phyloP scores from a whole-genome alignment of 352 stramenopile genomes.

The Blastocystis sp. region DNA sequence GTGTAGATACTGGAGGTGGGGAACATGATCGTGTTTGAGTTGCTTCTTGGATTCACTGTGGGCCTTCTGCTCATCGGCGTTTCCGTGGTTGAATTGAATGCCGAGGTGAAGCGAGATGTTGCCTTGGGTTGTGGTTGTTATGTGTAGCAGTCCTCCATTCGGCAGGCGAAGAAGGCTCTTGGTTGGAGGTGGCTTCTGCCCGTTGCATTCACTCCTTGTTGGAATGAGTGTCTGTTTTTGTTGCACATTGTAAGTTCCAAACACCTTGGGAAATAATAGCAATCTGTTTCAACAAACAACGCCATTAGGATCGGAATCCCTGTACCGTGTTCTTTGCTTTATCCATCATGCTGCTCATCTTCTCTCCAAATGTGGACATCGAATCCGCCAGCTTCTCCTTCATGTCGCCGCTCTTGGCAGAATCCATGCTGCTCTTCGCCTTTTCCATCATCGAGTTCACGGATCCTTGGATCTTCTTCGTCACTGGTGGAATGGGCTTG shows the following conservation, averaged over 20 bases:
- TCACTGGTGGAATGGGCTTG: slow-evolving; percentile 42
- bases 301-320: slow-evolving; percentile 74
- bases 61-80: slow-evolving; percentile 21
- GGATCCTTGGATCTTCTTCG: slow-evolving; percentile 59
- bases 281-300: slow-evolving; percentile 32
- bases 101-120: neutral
- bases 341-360: slow-evolving; percentile 63
- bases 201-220: slow-evolving; percentile 19
- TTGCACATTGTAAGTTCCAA: neutral
- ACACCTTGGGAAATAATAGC: too few species aligned
- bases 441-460: slow-evolving; percentile 28
- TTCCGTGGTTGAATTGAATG: neutral
- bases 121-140: neutral
- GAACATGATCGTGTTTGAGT: slow-evolving; percentile 43
- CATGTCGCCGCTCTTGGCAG: slow-evolving; percentile 62
- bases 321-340: slow-evolving; percentile 65
- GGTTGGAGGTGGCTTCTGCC: slow-evolving; percentile 46
- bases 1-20: neutral
- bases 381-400: slow-evolving; percentile 64
- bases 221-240: slow-evolving; percentile 2
- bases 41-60: slow-evolving; percentile 9
- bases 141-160: slow-evolving; percentile 4
- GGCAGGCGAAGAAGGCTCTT: neutral
- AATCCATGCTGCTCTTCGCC: slow-evolving; percentile 49
- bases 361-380: slow-evolving; percentile 62